Base-by-base conservation (phyloP, 805 yeast species). In the Geotrichum ghanense region DNA sequence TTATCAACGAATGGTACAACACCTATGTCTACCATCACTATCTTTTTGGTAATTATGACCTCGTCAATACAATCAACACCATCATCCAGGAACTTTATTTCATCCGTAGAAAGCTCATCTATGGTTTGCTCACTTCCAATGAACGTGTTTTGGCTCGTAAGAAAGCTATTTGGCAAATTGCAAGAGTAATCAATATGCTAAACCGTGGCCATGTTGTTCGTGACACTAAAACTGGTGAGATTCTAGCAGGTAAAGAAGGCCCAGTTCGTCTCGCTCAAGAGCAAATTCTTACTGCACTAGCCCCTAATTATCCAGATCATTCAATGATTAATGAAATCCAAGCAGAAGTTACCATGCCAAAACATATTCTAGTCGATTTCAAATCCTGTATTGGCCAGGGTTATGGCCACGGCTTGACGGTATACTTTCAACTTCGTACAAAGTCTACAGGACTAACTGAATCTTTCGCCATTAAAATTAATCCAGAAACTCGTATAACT, bases 341-440 rank as follows among this genome's bases (percentile, higher is more conserved):
- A n/a, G 25, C 42, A 20, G 42, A 39, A n/a, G 25, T 22, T 7
- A 27, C 46, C 3, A 47, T 53, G 24, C 59, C 59, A 25, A 71
- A 80, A 3, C 88, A 84, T 59, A 76, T 86, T 47, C 62, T 85
- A 60, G 85, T 83, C 41, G 92, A 83, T 60, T 81, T 85, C 62
- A 79, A 80, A 57, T 74, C 83, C 37, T 85, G 83, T 34, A 65
- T 69, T 17, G 75, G 77, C 25, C 77, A 77, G 42, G 52, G 71
- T 74, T 21, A 74, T 76, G 45, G 85, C 83, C 73, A 73, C 5
- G 86, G 87, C 19, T 74, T 82, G 74, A 77, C 77, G 43, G 89
- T 88, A 2, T 78, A 79, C 55, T 68, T 86, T 65, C 81, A 80
- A 59, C 64, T 87, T 55, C 68, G 95, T 58, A 81, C 78, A 50